Base-by-base conservation (phyloP, 352 stramenopile genomes). In the Phytophthora citricola region DNA sequence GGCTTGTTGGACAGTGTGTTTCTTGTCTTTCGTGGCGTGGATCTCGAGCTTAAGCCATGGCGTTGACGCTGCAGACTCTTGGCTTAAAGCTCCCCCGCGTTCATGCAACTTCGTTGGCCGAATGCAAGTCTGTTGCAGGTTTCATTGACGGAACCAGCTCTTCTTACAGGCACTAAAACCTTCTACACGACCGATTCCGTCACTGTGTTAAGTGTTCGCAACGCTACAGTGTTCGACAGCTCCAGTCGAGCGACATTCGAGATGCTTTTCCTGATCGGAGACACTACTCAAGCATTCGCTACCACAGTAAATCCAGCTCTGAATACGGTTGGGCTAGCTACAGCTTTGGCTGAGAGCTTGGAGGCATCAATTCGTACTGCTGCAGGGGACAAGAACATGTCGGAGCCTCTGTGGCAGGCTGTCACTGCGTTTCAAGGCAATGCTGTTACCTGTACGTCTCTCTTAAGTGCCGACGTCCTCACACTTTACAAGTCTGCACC, bases 81-180 rank as follows among this genome's bases (percentile, higher is more conserved):
- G 64, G 64, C 27, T 68, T 6, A 27, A 52, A 27, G 38, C 57
- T 27, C 61, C 66, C 54, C 60, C 11, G 38, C 43, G 41, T 74
- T 74, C 24, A 24, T 69, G 32, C 60, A 71, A 39, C 54, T 81
- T 44, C 52, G 39, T 9, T 81, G 73, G 73, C 29, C 60, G 11
- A 64, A 69, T 49, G 67, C 73, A 24, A 73, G 63, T 63, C 56
- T 78, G 11, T 38, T 76, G 14, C 66, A 73, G 26, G 44, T 81
- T 29, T 71, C 73, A 20, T 26, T 74, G 22, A 52, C 73, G 1
- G 73, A 78, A 22, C 65, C 65, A 39, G 15, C 54, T 45, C 47
- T 81, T 26, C n/a, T 60, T 24, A 15, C 38, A 20, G 69, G 56
- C 0, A 56, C 64, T n/a, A 68, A 73, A 31, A 22, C n/a, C 9